Base-by-base conservation (phyloP, 805 yeast species). In the Wickerhamiella occidentalis region DNA sequence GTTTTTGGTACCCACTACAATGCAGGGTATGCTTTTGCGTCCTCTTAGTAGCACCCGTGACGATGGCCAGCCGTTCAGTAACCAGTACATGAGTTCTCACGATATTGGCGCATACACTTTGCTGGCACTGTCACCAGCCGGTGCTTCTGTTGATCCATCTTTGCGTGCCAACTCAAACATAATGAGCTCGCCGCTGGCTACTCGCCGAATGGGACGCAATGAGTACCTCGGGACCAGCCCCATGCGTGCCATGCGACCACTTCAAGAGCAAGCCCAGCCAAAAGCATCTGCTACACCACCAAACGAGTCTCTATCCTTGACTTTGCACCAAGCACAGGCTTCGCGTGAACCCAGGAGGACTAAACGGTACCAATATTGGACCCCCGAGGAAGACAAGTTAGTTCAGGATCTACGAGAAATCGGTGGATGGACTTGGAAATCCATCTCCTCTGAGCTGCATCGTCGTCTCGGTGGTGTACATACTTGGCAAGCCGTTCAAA, bases 401-500 rank as follows among this genome's bases (percentile, higher is more conserved):
- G 48, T 45, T 13, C 30, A 13, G 21, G 19, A 26, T 17, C 28
- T 45, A 15, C 43, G 48, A 19, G 43, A 45, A 17, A 18, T 17
- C n/a, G 22, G 21, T 8, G 29, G 40, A 12, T 40, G 37, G 36
- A 49, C 46, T 28, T 44, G 45, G 50, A 40, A 41, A 25, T 82
- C 80, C 68, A 48, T 48, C 18, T 25, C 50, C 7, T 9, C 18
- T 8, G 47, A 33, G 26, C 40, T 48, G 26, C 26, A 48, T 25
- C 25, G 52, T 18, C 73, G 70, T 52, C 56, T 71, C 13, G 19
- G 33, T 13, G 48, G 42, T 12, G 23, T 19, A 9, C 48, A 45
- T 17, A 45, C 43, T n/a, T 69, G 73, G 73, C 74, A 70, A 55
- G 72, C 74, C 1, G 66, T 71, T 30, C 75, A 71, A 56, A 71